These are phyloP conservation scores for Podaxis mareebaensis DNA, from an alignment of 768 basidiomycete genomes.

Conservation along the genomic window DNA sequence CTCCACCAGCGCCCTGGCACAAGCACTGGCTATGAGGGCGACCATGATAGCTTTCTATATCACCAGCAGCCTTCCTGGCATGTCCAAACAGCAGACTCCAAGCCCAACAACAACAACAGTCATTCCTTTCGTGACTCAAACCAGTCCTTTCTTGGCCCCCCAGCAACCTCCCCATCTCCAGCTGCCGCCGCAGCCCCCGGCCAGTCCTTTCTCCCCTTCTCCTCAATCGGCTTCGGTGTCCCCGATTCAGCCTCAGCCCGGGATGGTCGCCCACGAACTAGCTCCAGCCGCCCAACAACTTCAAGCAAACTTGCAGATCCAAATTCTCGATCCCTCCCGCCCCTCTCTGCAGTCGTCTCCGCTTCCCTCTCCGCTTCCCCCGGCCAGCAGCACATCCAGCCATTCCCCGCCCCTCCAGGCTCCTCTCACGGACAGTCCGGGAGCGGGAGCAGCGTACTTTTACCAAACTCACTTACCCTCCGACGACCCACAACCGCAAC, in stretches of 20 bases:
- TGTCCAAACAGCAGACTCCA: conserved; percentile 13
- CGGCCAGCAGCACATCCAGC: conserved; percentile 37
- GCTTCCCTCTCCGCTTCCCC: conserved; percentile 53
- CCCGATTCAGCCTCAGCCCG: conserved; percentile 24
- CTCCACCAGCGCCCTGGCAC: conserved; percentile 66
- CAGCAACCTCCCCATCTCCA: conserved; percentile 31
- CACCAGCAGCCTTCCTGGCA: conserved; percentile 22
- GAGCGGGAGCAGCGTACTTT: conserved; percentile 47
- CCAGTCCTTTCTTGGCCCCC: conserved; percentile 74
- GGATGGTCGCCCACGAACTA: conserved; percentile 28
- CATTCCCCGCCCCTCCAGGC: conserved; percentile 30
- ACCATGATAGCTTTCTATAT: conserved; percentile 32
- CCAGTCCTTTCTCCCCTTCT: conserved; percentile 73
- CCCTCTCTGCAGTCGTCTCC: conserved; percentile 78
- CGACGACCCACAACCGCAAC: conserved; percentile 59
- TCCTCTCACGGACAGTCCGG: conserved; percentile 33
- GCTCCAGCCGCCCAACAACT: conserved; percentile 52
- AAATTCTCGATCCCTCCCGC: conserved; percentile 56
- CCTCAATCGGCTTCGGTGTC: conserved; percentile 33
- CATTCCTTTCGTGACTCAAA: conserved; percentile 81
- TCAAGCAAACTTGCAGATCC: conserved; percentile 42
- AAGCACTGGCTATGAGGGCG: conserved; percentile 70
- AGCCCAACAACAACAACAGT: conserved; percentile 21
- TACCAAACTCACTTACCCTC: conserved; percentile 54
- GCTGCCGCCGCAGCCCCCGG: conserved; percentile 36